Conservation (phyloP, 495 filamentous ascomycete species). For the Penicillium salamii region DNA sequence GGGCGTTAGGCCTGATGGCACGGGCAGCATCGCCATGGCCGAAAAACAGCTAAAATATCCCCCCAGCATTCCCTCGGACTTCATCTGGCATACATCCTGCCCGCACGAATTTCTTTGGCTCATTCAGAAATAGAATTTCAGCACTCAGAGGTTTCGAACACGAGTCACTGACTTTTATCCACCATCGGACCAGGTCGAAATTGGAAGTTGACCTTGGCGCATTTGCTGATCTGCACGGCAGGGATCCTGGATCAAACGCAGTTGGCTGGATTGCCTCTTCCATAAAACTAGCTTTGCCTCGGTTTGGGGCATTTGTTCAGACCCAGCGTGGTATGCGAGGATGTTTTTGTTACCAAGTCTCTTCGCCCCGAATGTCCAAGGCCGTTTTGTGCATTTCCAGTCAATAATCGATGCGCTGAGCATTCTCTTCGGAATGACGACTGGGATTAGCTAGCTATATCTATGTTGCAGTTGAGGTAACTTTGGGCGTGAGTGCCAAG, state of each 20-base stretch:
- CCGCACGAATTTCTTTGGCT: neutral
- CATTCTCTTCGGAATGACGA: no score
- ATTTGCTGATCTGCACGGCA: neutral
- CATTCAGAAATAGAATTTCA: neutral
- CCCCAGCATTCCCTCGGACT: neutral
- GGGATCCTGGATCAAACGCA: neutral
- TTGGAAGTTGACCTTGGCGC: neutral
- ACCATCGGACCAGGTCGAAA: neutral
- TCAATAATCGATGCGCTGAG: no score
- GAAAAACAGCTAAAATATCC: constrained; percentile 1
- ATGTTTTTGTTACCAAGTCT: no score
- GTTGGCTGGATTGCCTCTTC: neutral
- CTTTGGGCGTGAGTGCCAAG: neutral
- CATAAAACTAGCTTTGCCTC: no score
- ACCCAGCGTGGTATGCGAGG: neutral
- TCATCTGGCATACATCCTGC: neutral
- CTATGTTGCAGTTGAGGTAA: no score
- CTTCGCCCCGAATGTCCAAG: no score
- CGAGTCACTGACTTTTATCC: neutral
- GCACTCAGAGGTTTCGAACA: neutral
- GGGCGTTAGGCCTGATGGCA: constrained; percentile 14
- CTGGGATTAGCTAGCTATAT: no score
- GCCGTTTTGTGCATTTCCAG: no score
- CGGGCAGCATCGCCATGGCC: constrained; percentile 7
- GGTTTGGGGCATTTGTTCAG: no score